A percentile compares a stretch with the other conserved stretches of the same genome.
Conservation (phyloP, 2,329 filamentous ascomycete species). For the Epichloe typhina region DNA sequence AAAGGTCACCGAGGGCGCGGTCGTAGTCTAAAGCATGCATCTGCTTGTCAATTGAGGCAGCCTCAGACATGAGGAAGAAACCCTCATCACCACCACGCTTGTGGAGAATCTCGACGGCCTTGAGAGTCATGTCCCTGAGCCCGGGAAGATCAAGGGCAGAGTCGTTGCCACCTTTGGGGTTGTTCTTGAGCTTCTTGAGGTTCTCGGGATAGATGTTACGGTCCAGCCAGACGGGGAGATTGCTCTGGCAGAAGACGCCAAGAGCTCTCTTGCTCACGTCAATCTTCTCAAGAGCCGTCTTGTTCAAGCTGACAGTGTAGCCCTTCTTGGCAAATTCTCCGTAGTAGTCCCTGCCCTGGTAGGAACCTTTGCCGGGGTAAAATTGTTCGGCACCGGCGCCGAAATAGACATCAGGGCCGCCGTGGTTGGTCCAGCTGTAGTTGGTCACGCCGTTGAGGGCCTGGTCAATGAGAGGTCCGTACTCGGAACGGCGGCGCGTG, state of each 20-base stretch:
- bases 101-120: conserved; percentile 70
- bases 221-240: conserved; percentile 77
- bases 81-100: conserved; percentile 53
- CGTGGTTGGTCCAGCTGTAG: conserved; percentile 66
- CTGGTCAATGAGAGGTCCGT: conserved; percentile 61
- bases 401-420: conserved; percentile 68
- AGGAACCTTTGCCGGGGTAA: conserved; percentile 49
- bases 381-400: conserved; percentile 77
- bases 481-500: conserved; percentile 55
- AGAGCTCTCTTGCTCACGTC: conserved; percentile 51
- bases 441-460: conserved; percentile 65
- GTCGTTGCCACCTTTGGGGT: conserved; percentile 50
- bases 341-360: conserved; percentile 65
- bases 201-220: conserved; percentile 68
- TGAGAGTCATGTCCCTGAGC: conserved; percentile 80
- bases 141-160: conserved; percentile 65
- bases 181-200: conserved; percentile 50
- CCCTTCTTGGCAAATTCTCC: conserved; percentile 58
- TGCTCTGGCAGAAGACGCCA: conserved; percentile 62
- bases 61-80: conserved; percentile 82
- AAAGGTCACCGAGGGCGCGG: conserved; percentile 68
- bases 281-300: conserved; percentile 50
- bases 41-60: conserved; percentile 77
- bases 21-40: conserved; percentile 82
- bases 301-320: conserved; percentile 62